Conservation (phyloP, 192 early-diverging fungal genomes). For the Chytriomyces hyalinus region DNA sequence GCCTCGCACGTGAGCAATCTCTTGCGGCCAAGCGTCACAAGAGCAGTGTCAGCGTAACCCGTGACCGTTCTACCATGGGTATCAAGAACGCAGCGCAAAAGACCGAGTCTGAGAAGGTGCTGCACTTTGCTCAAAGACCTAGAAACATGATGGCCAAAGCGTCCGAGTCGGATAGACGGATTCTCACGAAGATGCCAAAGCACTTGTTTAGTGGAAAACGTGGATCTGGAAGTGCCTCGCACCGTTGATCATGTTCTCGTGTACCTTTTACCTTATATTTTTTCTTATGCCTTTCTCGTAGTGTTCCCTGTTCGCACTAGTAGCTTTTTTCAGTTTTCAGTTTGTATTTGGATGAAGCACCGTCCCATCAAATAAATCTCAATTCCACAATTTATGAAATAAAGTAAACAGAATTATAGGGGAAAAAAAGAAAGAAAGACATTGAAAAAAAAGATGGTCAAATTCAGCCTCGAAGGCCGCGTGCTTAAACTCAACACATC, state of each 20-base stretch:
- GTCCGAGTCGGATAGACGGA: slow-evolving; percentile 95
- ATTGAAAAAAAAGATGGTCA: no score
- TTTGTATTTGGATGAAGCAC: no score
- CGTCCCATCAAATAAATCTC: no score
- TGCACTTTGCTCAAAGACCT: slow-evolving; percentile 73
- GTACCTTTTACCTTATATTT: no score
- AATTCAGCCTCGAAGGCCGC: slow-evolving; percentile 85
- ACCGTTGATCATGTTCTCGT: slow-evolving; percentile 32
- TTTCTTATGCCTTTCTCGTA: no score
- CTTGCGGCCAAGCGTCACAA: slow-evolving; percentile 38
- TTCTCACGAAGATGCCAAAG: slow-evolving; percentile 93
- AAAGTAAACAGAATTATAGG: no score
- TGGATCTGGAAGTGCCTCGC: slow-evolving; percentile 49
- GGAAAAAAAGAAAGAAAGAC: no score
- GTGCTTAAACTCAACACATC: slow-evolving; percentile 87
- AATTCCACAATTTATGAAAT: no score
- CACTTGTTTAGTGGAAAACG: slow-evolving; percentile 96
- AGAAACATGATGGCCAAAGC: slow-evolving; percentile 77
- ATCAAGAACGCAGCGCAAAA: slow-evolving; percentile 68
- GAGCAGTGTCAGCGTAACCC: slow-evolving; percentile 35
- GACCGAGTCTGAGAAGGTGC: slow-evolving; percentile 76
- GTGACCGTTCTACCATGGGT: slow-evolving; percentile 66
- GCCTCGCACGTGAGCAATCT: slow-evolving; percentile 30
- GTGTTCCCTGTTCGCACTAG: no score
- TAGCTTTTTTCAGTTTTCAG: no score